These are phyloP conservation scores for Apophysomyces trapeziformis DNA, from an alignment of 371 early-diverging fungal species.

Conservation along the genomic window DNA sequence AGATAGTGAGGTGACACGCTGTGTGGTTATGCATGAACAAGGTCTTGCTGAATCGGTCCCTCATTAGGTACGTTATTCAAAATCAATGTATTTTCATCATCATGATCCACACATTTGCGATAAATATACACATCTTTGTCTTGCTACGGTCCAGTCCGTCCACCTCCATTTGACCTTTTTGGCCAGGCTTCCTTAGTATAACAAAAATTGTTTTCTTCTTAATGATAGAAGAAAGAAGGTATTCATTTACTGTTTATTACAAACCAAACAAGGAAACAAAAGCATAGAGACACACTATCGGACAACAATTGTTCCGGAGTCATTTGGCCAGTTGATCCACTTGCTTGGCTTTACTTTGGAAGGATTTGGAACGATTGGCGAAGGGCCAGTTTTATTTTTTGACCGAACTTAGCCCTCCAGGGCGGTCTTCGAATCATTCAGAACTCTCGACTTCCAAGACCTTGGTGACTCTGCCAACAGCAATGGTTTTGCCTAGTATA, in stretches of 20 bases:
- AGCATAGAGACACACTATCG: slow-evolving; percentile 4
- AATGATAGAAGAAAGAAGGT: no score
- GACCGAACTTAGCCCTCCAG: neutral
- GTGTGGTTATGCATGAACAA: no score
- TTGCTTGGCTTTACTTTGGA: slow-evolving; percentile 4
- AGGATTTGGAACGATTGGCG: neutral
- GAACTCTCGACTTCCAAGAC: slow-evolving; percentile 50
- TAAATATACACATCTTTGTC: no score
- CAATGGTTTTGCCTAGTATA: slow-evolving; percentile 82
- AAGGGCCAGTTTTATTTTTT: neutral
- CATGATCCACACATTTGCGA: no score
- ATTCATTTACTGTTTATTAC: neutral
- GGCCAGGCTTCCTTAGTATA: no score
- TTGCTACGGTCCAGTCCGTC: no score
- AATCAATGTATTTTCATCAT: no score
- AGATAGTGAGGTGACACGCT: no score
- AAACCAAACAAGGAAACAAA: slow-evolving; percentile 2
- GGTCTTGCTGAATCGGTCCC: no score
- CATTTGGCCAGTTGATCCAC: neutral
- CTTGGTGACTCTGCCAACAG: slow-evolving; percentile 93
- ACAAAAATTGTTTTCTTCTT: no score
- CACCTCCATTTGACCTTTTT: no score
- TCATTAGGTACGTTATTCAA: no score
- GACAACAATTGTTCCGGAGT: slow-evolving; percentile 1
- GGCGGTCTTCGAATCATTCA: slow-evolving; percentile 25